phyloP scores from a whole-genome alignment of 2,329 filamentous ascomycete species.

The Colletotrichum theobromicola region DNA sequence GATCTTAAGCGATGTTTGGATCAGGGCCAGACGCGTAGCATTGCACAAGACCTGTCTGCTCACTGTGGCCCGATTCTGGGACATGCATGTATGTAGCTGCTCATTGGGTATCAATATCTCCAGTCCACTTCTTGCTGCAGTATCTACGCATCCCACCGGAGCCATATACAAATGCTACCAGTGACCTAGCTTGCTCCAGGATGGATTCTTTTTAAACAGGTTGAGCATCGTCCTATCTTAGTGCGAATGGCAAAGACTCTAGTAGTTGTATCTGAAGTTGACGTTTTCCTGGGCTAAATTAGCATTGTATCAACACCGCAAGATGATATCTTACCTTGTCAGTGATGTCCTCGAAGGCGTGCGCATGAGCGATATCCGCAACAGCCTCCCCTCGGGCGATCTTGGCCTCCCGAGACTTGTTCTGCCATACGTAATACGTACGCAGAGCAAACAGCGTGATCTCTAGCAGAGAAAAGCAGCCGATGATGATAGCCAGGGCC shows the following conservation, averaged over 20 bases:
- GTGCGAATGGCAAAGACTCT: no score
- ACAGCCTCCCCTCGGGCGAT: neutral
- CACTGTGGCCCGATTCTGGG: neutral
- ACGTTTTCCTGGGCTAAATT: neutral
- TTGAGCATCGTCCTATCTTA: no score
- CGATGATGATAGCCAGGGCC: neutral
- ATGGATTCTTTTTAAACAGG: neutral
- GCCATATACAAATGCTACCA: neutral
- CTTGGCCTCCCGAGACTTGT: constrained; percentile 5
- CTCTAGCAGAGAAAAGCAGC: constrained; percentile 1
- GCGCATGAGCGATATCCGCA: constrained; percentile 25
- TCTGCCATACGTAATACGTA: constrained; percentile 13
- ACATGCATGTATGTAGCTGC: neutral
- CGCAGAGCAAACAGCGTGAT: neutral
- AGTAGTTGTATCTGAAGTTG: constrained; percentile 10
- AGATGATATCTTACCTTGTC: constrained; percentile 65
- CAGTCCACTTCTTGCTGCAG: neutral
- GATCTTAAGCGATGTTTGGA: neutral
- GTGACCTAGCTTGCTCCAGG: neutral
- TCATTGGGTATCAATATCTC: neutral
- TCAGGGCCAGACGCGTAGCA: neutral
- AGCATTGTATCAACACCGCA: neutral
- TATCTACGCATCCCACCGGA: neutral
- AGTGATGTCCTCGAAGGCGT: constrained; percentile 68
- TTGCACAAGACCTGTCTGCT: neutral